Evolutionary conservation across 257 asterid species (phyloP).

Genomic region (Solanum peruvianum): DNA sequence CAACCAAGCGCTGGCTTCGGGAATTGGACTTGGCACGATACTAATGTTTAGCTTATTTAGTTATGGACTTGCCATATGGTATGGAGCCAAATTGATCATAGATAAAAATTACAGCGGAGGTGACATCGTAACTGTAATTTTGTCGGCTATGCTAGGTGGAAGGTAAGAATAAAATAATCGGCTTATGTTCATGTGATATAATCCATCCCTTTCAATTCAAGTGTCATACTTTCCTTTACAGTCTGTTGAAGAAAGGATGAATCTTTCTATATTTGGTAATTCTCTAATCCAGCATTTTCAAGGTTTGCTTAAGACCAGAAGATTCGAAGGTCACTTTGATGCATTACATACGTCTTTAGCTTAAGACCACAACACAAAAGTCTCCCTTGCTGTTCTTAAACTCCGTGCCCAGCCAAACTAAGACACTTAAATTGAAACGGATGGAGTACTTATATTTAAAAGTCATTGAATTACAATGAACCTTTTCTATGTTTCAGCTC

Average conservation of each 20-base stretch:
- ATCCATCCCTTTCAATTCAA: background rate
- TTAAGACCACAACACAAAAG: background rate
- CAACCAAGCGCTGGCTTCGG: constrained; percentile 49
- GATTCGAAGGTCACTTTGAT: background rate
- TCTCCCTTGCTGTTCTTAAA: background rate
- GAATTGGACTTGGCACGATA: constrained; percentile 41
- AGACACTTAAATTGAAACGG: background rate
- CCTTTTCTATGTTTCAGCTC: constrained; percentile 23
- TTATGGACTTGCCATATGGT: constrained; percentile 55
- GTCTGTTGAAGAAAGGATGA: background rate
- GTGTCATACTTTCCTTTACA: background rate
- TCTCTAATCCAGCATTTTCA: background rate
- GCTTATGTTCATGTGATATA: background rate
- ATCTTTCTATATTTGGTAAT: background rate
- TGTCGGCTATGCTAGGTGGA: constrained; percentile 57
- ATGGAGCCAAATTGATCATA: constrained; percentile 43
- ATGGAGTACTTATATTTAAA: background rate
- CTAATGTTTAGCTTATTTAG: constrained; percentile 19
- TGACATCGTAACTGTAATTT: constrained; percentile 31
- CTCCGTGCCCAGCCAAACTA: background rate
- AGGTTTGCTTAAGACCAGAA: background rate
- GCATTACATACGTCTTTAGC: background rate
- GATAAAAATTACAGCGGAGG: constrained; percentile 43
- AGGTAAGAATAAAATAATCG: constrained; percentile 23
- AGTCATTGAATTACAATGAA: background rate